Percentiles rank a stretch among this genome's conserved stretches.
Evolutionary conservation across 2,329 filamentous ascomycete genomes (phyloP).

Genomic region (Beauveria sp.): DNA sequence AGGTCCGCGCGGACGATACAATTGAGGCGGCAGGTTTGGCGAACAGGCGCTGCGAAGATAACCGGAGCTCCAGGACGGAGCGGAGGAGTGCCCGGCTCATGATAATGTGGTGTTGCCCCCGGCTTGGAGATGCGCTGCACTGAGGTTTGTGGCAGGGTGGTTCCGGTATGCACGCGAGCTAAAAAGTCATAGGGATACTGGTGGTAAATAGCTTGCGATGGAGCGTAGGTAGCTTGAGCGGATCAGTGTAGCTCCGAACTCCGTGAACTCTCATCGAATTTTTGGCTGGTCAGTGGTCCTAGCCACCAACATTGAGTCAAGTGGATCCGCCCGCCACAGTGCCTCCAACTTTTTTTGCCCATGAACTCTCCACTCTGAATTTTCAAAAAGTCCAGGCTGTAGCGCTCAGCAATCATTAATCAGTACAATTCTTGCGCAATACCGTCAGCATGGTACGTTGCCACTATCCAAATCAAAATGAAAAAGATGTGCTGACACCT

Average conservation of each 20-base stretch:
- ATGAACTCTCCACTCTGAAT: background rate
- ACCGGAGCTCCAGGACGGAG: constrained; percentile 54
- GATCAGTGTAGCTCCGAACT: constrained; percentile 28
- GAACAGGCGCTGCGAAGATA: constrained; percentile 36
- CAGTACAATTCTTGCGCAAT: constrained; percentile 18
- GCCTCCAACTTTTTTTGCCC: constrained; percentile 19
- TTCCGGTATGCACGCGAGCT: constrained; percentile 8
- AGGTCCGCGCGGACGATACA: constrained; percentile 33
- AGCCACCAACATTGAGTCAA: constrained; percentile 10
- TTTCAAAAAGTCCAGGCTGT: constrained; percentile 19
- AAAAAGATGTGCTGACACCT: background rate
- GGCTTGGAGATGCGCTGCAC: constrained; percentile 17
- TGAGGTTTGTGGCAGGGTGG: constrained; percentile 14
- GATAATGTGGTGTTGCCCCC: constrained; percentile 18
- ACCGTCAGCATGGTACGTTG: constrained; percentile 27
- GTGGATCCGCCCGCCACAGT: background rate
- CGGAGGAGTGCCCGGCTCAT: constrained; percentile 55
- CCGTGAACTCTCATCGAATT: constrained; percentile 15
- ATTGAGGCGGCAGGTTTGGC: constrained; percentile 35
- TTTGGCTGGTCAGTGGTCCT: constrained; percentile 7
- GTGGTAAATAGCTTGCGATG: constrained; percentile 2
- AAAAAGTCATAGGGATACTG: constrained; percentile 9
- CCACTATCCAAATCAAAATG: too few relatives aligned
- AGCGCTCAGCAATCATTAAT: constrained; percentile 1
- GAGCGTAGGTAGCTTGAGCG: constrained; percentile 14